Percentiles rank a stretch among this genome's conserved stretches.
These are phyloP conservation scores for Ambrosia hybrid DNA, from an alignment of 140 eudicot genomes.

Conservation along the genomic window DNA sequence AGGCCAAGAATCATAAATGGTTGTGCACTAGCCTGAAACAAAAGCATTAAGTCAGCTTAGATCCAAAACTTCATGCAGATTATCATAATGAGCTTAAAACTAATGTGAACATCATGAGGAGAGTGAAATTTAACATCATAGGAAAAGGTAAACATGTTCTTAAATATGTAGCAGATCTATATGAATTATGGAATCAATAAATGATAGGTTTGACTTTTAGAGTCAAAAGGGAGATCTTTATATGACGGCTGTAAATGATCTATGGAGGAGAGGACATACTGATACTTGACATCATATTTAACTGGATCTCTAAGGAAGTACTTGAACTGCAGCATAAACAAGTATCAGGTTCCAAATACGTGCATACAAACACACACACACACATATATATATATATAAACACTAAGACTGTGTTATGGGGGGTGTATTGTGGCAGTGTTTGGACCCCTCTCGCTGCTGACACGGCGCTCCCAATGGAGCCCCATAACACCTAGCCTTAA, in stretches of 20 bases:
- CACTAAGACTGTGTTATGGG: too few relatives aligned
- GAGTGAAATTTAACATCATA: neutral
- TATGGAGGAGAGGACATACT: conserved; percentile 44
- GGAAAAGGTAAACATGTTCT: neutral
- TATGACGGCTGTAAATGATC: conserved; percentile 15
- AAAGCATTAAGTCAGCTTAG: neutral
- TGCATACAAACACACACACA: too few relatives aligned
- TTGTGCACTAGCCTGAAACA: too few relatives aligned
- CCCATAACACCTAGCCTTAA: too few relatives aligned
- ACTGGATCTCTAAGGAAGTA: conserved; percentile 91
- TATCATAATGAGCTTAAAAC: neutral
- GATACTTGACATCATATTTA: conserved; percentile 93
- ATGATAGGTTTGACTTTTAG: neutral
- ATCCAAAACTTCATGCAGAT: neutral
- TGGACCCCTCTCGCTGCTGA: too few relatives aligned
- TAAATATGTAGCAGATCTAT: neutral
- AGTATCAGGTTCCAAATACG: neutral
- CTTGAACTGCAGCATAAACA: conserved; percentile 60
- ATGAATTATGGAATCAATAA: neutral
- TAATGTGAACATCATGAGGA: neutral
- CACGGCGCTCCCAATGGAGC: too few relatives aligned
- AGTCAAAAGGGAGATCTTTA: neutral
- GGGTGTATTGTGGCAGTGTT: too few relatives aligned
- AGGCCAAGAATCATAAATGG: too few relatives aligned
- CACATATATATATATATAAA: too few relatives aligned